Evolutionary conservation across 2,329 filamentous ascomycete species (phyloP).

Genomic region (Exophiala aquamarina): DNA sequence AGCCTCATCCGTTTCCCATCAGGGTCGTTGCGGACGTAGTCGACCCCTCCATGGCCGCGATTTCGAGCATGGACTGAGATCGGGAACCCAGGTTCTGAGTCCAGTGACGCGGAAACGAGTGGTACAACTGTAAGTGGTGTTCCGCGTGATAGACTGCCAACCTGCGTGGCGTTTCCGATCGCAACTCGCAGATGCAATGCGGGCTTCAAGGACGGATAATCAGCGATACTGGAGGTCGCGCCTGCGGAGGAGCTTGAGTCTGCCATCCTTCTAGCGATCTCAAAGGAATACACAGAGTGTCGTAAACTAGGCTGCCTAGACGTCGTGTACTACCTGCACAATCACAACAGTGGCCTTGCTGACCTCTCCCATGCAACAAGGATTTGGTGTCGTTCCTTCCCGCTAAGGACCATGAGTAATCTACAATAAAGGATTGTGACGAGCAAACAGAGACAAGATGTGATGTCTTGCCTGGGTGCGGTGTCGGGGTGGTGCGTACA

Average conservation of each 20-base stretch:
- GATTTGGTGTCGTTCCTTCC: too few species aligned
- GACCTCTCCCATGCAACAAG: too few species aligned
- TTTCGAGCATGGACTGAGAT: slow-evolving; percentile 39
- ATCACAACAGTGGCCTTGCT: too few species aligned
- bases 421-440: too few species aligned
- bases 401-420: too few species aligned
- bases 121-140: slow-evolving; percentile 39
- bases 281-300: too few species aligned
- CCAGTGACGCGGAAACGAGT: slow-evolving; percentile 39
- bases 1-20: slow-evolving; percentile 40
- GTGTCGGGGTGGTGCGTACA: too few species aligned
- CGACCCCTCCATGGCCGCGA: slow-evolving; percentile 37
- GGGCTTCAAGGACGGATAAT: slow-evolving; percentile 40
- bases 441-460: too few species aligned
- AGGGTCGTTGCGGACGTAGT: slow-evolving; percentile 44
- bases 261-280: too few species aligned
- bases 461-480: too few species aligned
- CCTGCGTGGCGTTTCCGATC: slow-evolving; percentile 3
- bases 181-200: slow-evolving; percentile 41
- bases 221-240: slow-evolving; percentile 30
- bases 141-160: slow-evolving; percentile 36
- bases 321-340: too few species aligned
- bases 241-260: neutral
- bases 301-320: too few species aligned
- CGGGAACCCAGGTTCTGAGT: slow-evolving; percentile 36